Base-by-base conservation (phyloP, 2,329 filamentous ascomycete genomes). In the Aureobasidium melanogenum region DNA sequence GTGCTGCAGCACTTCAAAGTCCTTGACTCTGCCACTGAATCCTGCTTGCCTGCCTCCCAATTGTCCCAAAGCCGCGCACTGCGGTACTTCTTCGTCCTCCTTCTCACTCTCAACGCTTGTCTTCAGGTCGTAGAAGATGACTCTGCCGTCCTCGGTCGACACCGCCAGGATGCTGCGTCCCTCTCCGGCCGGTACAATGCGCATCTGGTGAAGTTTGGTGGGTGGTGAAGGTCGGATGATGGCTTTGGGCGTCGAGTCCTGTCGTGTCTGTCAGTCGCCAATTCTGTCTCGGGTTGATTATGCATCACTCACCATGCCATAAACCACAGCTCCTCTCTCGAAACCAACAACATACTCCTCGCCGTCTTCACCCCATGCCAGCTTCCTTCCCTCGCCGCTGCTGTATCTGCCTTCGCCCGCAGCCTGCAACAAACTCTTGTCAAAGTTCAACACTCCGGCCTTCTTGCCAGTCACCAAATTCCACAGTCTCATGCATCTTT, bases 381-480 rank as follows among this genome's bases (percentile, higher is more conserved):
- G 90, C 66, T 82, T 84, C 59, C 89, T 80, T 4, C 91, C 93
- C 71, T 97, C 94, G 14, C 93, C 92, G 47, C 85, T 87, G 47
- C 86, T 84, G 72, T 87, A 86, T 72, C 84, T 85, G 46, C 86
- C 83, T 76, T 96, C 91, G 48, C 89, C 90, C 12, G 88, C 83
- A 67, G 88, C 85, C 47, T 83, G 79, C 57, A 97, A 78, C 68
- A 94, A 81, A 0, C 87, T 83, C 62, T 83, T 81, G 66, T 83
- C 83, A 72, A 97, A 97, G 71, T 89, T 94, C 67, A 99, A 77
- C 57, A 96, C 92, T 32, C 92, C 91, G 0, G 92, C 92, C 77
- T 96, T 97, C 77, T 93, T 96, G 17, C 92, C 94, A 2, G 93
- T 97, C 66, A 97, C 91, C 65, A 99, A 74, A 70, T 99, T 97